A percentile compares a stretch with the other conserved stretches of the same genome.
These are phyloP conservation scores for Diddensiella transvaalensis DNA, from an alignment of 805 yeast genomes.

Conservation along the genomic window DNA sequence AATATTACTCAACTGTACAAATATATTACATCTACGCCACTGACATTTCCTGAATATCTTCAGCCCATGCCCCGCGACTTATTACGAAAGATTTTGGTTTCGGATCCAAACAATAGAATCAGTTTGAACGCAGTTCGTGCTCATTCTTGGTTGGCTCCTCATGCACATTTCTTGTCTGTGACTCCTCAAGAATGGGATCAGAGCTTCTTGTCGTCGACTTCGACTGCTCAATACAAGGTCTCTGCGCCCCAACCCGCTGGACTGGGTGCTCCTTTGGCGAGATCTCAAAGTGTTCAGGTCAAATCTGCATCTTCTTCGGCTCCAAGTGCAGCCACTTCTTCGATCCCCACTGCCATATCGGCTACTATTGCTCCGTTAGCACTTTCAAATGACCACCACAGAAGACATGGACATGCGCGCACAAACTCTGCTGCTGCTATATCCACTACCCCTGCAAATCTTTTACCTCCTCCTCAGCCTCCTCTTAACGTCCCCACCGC, in stretches of 20 bases:
- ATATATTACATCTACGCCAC: conserved; percentile 85
- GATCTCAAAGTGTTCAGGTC: conserved; percentile 29
- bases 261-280: conserved; percentile 11
- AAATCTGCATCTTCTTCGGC: conserved; percentile 8
- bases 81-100: conserved; percentile 71
- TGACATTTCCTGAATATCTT: conserved; percentile 93
- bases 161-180: conserved; percentile 74
- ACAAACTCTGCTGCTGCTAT: conserved; percentile 7
- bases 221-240: conserved; percentile 4
- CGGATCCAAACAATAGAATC: conserved; percentile 79
- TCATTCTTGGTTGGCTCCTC: conserved; percentile 88
- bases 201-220: conserved; percentile 15
- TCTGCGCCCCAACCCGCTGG: conserved; percentile 7
- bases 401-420: background rate
- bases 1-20: conserved; percentile 87
- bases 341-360: background rate
- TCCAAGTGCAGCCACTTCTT: background rate
- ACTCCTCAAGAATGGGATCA: conserved; percentile 91
- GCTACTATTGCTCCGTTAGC: conserved; percentile 7
- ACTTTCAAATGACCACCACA: background rate
- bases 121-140: conserved; percentile 63
- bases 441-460: conserved; percentile 5
- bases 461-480: conserved; percentile 9
- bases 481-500: conserved; percentile 6
- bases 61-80: conserved; percentile 89